Base-by-base conservation (phyloP, 306 rosid genomes). In the Vigna angularis region DNA sequence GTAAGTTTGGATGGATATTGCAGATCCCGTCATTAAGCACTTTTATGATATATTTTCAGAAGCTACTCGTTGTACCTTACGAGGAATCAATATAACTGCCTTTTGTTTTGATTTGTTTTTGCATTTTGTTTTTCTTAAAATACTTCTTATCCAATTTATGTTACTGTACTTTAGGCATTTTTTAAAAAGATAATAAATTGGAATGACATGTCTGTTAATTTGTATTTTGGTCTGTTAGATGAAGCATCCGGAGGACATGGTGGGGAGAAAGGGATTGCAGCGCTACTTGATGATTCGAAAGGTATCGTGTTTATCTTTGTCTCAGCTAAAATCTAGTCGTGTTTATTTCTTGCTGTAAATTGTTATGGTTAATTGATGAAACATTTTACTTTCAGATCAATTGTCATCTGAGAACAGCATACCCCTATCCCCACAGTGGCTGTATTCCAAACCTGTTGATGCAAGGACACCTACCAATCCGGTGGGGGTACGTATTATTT, bases 341-440 rank as follows among this genome's bases (percentile, higher is more conserved):
- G 11, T 56, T 80, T 44, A 12, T 57, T 50, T 57, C 55, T 5
- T 61, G 51, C 16, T 20, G 1, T 18, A 71, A 44, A 22, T 22
- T 1, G 12, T 82, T 49, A 32, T 7, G 24, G 40, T 75, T 79
- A 61, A 10, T 71, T 85, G 84, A 65, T 28, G 47, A 57, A 79
- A 53, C 38, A 2, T 56, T 76, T 80, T 82, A 30, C 64, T 79
- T 70, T 75, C 88, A 90, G 95, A 88, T 79, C 90, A 88, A 83
- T 65, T 79, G 66, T 83, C 76, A 47, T 83, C 87, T 18, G 95
- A 88, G 75, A 83, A 78, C 81, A 84, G 80, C 86, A 86, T 90
- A 74, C 95, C 95, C 11, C 80, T 90, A 65, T 90, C 95, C 20
- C 95, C 95, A 6, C 95, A 90, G 74, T 90, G 95, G 95, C 90